Percentiles rank a stretch among this genome's conserved stretches.
Evolutionary conservation across 1,284 basidiomycete species (phyloP).

Genomic region (Agaricales sp.): DNA sequence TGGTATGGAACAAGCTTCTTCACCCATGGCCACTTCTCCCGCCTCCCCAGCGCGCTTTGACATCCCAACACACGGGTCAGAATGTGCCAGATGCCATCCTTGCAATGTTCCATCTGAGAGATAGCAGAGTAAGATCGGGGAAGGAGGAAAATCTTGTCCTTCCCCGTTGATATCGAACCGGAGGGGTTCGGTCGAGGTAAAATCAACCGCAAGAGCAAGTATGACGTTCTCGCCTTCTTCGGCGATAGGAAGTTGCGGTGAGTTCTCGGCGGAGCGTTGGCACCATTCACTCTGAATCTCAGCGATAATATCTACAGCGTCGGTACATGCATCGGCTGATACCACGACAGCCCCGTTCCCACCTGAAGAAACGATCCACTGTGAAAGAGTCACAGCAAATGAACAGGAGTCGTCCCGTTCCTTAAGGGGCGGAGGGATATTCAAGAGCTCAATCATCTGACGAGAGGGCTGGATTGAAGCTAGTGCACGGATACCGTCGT

Average conservation of each 20-base stretch:
- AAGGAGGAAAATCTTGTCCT: conserved; percentile 31
- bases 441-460: conserved; percentile 14
- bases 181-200: conserved; percentile 30
- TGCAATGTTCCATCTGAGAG: conserved; percentile 74
- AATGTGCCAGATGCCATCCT: conserved; percentile 67
- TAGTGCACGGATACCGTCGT: neutral
- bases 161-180: conserved; percentile 21
- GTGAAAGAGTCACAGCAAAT: conserved; percentile 44
- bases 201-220: conserved; percentile 58
- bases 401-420: conserved; percentile 40
- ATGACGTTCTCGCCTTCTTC: conserved; percentile 64
- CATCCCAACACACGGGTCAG: conserved; percentile 49
- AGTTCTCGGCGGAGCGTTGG: conserved; percentile 68
- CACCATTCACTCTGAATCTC: conserved; percentile 49
- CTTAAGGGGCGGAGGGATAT: conserved; percentile 43
- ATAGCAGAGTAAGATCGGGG: conserved; percentile 69
- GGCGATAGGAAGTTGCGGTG: conserved; percentile 63
- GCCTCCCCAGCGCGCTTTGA: too few species aligned
- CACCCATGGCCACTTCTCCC: too few species aligned
- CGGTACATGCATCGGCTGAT: conserved; percentile 63
- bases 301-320: conserved; percentile 66
- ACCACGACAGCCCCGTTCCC: conserved; percentile 41
- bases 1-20: too few species aligned
- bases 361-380: conserved; percentile 36
- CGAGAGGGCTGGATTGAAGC: neutral